Evolutionary conservation across 148 eudicot genomes (phyloP).

Genomic region (Fagopyrum tataricum): DNA sequence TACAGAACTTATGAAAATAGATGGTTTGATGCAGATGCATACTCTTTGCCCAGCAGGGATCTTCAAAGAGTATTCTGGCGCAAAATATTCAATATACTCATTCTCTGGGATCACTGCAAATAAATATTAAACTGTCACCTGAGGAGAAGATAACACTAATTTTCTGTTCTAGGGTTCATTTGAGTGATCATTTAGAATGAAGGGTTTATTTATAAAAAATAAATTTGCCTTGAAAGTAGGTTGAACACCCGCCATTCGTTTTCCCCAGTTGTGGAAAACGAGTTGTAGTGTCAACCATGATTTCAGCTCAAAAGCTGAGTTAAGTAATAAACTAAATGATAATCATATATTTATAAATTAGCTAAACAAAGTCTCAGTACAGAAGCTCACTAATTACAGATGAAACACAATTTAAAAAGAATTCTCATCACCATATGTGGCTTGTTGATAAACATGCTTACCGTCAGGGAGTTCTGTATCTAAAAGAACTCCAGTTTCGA

Average conservation of each 20-base stretch:
- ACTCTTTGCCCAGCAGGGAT: slow-evolving; percentile 71
- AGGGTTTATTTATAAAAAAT: no score
- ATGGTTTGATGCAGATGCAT: slow-evolving; percentile 19
- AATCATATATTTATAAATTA: no score
- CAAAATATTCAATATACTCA: slow-evolving; percentile 85
- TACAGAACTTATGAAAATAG: neutral
- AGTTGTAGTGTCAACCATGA: no score
- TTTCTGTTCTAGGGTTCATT: neutral
- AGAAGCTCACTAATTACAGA: neutral
- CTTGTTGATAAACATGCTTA: slow-evolving; percentile 21
- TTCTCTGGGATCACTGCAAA: slow-evolving; percentile 92
- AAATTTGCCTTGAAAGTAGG: no score
- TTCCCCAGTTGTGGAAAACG: no score
- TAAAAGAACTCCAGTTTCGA: slow-evolving; percentile 87
- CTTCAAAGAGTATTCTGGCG: slow-evolving; percentile 78
- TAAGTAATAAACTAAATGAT: no score
- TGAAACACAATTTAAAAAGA: neutral
- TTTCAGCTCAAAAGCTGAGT: no score
- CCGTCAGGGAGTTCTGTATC: slow-evolving; percentile 89
- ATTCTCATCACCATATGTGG: neutral
- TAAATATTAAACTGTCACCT: slow-evolving; percentile 12
- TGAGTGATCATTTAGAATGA: no score
- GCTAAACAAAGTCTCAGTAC: no score
- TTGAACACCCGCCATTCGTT: no score
- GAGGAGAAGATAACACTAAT: neutral